A percentile compares a stretch with the other conserved stretches of the same genome.
Conservation (phyloP, 352 stramenopile species). For the Globisporangium parvum region DNA sequence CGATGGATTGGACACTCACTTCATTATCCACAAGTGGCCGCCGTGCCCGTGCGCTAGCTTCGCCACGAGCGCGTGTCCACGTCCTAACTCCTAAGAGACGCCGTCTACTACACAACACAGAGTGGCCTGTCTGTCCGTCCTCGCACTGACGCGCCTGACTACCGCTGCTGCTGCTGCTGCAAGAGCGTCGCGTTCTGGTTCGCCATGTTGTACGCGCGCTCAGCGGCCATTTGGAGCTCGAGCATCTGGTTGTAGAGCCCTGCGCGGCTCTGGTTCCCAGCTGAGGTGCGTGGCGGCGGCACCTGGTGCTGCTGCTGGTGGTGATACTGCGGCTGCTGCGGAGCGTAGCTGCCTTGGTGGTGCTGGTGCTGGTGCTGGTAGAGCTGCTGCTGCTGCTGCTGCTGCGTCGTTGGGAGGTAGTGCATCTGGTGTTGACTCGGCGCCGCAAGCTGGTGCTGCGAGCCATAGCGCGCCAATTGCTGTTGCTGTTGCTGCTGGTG, state of each 20-base stretch:
- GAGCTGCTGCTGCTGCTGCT: constrained; percentile 11
- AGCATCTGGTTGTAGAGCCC: constrained; percentile 78
- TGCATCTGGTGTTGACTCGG: constrained; percentile 11
- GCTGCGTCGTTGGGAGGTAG: constrained; percentile 14
- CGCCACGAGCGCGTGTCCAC: no score
- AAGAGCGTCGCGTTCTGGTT: constrained; percentile 70
- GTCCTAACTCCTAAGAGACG: no score
- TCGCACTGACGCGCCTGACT: background rate
- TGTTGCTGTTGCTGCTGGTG: constrained; percentile 4
- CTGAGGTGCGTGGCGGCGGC: background rate
- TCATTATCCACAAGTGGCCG: no score
- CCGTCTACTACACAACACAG: no score
- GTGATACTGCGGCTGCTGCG: constrained; percentile 17
- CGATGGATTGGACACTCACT: no score
- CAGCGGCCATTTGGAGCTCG: constrained; percentile 61
- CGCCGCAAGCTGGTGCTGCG: constrained; percentile 11
- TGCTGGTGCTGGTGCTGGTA: constrained; percentile 8
- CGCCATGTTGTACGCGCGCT: constrained; percentile 59
- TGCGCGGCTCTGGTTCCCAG: constrained; percentile 17
- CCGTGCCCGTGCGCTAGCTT: no score
- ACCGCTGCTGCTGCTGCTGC: constrained; percentile 22
- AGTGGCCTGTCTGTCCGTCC: no score
- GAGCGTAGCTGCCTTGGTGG: constrained; percentile 1
- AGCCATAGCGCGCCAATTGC: constrained; percentile 9
- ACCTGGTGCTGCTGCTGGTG: background rate